phyloP scores from a whole-genome alignment of 306 rosid genomes.

The Pyrus bretschneideri region DNA sequence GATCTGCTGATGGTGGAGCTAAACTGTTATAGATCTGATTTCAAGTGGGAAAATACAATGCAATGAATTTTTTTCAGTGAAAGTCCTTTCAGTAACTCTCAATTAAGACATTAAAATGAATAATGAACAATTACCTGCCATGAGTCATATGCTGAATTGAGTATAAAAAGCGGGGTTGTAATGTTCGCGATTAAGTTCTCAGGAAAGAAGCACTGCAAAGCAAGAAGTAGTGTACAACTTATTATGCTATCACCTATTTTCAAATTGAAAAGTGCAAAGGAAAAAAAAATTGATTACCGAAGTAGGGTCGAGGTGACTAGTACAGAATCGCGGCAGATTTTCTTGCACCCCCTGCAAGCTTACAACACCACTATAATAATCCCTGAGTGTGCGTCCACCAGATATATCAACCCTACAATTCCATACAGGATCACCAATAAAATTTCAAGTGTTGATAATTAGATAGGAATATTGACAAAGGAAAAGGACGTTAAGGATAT shows the following conservation, averaged over 20 bases:
- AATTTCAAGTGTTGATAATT: neutral
- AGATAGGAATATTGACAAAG: neutral
- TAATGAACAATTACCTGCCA: slow-evolving; percentile 60
- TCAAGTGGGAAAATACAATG: slow-evolving; percentile 5
- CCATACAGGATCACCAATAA: slow-evolving; percentile 7
- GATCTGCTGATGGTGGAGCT: slow-evolving; percentile 89
- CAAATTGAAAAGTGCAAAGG: neutral
- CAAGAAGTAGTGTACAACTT: neutral
- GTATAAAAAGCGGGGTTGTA: slow-evolving; percentile 62
- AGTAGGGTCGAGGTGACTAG: slow-evolving; percentile 68
- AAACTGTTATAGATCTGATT: slow-evolving; percentile 71
- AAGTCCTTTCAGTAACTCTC: neutral
- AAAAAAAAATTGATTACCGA: slow-evolving; percentile 37
- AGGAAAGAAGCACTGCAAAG: slow-evolving; percentile 76
- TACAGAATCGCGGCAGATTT: slow-evolving; percentile 66
- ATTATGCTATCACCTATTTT: neutral
- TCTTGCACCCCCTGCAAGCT: slow-evolving; percentile 58
- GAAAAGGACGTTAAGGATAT: slow-evolving; percentile 20
- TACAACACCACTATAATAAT: slow-evolving; percentile 55
- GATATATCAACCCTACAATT: slow-evolving; percentile 49
- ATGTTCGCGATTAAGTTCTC: slow-evolving; percentile 49
- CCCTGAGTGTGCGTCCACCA: slow-evolving; percentile 53
- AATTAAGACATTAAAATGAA: neutral
- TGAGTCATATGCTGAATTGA: slow-evolving; percentile 77
- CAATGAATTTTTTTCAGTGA: slow-evolving; percentile 1